phyloP scores from a whole-genome alignment of 2,329 filamentous ascomycete species.

The Aspergillus persii region DNA sequence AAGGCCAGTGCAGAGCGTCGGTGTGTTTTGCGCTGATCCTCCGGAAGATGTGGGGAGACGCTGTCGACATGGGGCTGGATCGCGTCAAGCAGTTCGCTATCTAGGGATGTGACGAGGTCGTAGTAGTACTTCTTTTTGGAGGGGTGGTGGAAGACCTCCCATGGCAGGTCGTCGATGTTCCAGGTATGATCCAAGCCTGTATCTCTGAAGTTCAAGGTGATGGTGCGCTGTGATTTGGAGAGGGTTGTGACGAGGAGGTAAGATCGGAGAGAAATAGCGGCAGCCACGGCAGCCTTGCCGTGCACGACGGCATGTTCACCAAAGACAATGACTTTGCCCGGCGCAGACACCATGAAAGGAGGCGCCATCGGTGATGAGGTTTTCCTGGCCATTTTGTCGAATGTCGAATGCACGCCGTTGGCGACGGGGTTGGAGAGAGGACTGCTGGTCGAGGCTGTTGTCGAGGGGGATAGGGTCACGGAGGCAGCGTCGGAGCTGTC shows the following conservation, averaged over 20 bases:
- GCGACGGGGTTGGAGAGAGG: slow-evolving; percentile 9
- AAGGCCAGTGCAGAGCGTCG: slow-evolving; percentile 78
- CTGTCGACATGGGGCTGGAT: slow-evolving; percentile 74
- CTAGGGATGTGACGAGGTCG: slow-evolving; percentile 78
- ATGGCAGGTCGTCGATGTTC: slow-evolving; percentile 90
- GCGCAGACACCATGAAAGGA: slow-evolving; percentile 95
- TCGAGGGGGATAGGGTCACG: slow-evolving; percentile 22
- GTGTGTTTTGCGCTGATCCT: slow-evolving; percentile 79
- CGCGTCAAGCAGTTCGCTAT: slow-evolving; percentile 75
- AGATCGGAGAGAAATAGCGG: slow-evolving; percentile 89
- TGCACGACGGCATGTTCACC: slow-evolving; percentile 98
- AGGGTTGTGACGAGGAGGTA: slow-evolving; percentile 94
- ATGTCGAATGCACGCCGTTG: not conserved
- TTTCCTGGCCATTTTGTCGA: slow-evolving; percentile 33
- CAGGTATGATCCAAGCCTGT: slow-evolving; percentile 87
- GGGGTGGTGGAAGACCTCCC: slow-evolving; percentile 74
- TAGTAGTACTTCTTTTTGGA: slow-evolving; percentile 95
- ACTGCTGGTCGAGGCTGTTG: slow-evolving; percentile 22
- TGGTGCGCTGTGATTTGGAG: slow-evolving; percentile 84
- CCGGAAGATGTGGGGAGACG: slow-evolving; percentile 65
- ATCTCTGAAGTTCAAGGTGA: slow-evolving; percentile 86
- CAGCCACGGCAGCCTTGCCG: slow-evolving; percentile 93
- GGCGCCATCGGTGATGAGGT: slow-evolving; percentile 66
- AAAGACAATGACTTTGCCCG: slow-evolving; percentile 97
- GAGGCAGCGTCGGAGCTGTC: slow-evolving; percentile 31